phyloP scores from a whole-genome alignment of 371 early-diverging fungal species.

The Umbelopsis sp. region DNA sequence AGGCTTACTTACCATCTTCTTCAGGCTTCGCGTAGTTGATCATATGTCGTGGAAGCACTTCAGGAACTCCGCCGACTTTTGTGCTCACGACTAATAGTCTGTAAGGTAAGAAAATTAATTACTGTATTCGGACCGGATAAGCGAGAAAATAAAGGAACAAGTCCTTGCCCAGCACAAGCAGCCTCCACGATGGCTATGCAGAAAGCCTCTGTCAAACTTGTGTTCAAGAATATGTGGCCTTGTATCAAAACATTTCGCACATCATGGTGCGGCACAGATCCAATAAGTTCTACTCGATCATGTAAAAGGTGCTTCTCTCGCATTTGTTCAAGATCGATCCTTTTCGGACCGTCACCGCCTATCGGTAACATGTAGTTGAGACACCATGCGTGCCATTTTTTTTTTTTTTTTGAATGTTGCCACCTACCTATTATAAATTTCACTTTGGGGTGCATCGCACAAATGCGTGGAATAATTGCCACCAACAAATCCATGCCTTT shows the following conservation, averaged over 20 bases:
- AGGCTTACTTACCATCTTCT: slow-evolving; percentile 71
- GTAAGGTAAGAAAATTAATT: background rate
- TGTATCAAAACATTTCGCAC: slow-evolving; percentile 91
- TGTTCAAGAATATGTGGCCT: slow-evolving; percentile 98
- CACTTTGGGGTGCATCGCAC: slow-evolving; percentile 80
- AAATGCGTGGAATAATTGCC: slow-evolving; percentile 93
- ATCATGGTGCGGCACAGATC: slow-evolving; percentile 83
- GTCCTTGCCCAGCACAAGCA: slow-evolving; percentile 87
- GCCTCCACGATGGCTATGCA: slow-evolving; percentile 99
- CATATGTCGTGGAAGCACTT: slow-evolving; percentile 96
- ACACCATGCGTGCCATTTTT: no score
- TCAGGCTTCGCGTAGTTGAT: slow-evolving; percentile 94
- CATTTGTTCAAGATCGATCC: slow-evolving; percentile 97
- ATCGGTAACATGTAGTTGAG: background rate
- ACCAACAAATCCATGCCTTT: slow-evolving; percentile 97
- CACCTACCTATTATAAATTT: slow-evolving; percentile 87
- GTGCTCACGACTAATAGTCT: slow-evolving; percentile 97
- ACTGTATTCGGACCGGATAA: slow-evolving; percentile 16
- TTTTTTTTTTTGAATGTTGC: background rate
- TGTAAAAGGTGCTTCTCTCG: slow-evolving; percentile 92
- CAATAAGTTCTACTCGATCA: slow-evolving; percentile 94
- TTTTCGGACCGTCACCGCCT: slow-evolving; percentile 97
- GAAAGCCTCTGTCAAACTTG: slow-evolving; percentile 99
- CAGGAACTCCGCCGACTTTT: slow-evolving; percentile 98
- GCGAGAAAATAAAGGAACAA: slow-evolving; percentile 5